phyloP scores from a whole-genome alignment of 345 rosid genomes.

The Dovyalis caffra region DNA sequence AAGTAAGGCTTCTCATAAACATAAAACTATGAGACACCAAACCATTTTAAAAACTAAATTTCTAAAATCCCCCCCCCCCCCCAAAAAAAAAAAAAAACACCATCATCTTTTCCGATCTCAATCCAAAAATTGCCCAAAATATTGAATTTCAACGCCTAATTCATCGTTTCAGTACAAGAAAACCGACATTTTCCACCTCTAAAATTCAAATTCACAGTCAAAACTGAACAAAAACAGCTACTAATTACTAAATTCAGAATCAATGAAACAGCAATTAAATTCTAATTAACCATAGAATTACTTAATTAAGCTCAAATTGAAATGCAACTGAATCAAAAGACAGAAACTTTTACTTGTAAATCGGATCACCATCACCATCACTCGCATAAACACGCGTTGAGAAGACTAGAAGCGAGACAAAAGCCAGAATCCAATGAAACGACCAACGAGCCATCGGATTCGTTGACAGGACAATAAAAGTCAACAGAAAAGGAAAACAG shows the following conservation, averaged over 20 bases:
- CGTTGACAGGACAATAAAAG: conserved; percentile 12
- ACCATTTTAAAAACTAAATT: too few species aligned
- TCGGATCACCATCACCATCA: conserved; percentile 84
- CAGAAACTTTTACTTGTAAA: conserved; percentile 50
- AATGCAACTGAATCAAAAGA: neutral
- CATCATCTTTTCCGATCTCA: neutral
- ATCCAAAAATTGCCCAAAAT: neutral
- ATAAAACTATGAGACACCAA: too few species aligned
- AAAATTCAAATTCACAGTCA: neutral
- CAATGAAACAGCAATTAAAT: neutral
- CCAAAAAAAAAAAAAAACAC: too few species aligned
- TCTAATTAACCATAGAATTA: neutral
- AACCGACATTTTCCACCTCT: neutral
- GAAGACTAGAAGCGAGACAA: conserved; percentile 20
- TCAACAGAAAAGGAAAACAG: conserved; percentile 15
- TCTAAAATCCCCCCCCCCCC: too few species aligned
- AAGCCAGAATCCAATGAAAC: conserved; percentile 12
- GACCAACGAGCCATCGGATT: conserved; percentile 37
- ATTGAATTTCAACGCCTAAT: neutral
- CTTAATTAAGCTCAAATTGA: neutral
- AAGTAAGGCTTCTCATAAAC: neutral
- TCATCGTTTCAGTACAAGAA: neutral
- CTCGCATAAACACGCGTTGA: conserved; percentile 52
- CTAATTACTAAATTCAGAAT: neutral
- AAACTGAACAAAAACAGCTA: neutral